Conservation (phyloP, 2,329 filamentous ascomycete genomes). For the Myrmaecium sp. region DNA sequence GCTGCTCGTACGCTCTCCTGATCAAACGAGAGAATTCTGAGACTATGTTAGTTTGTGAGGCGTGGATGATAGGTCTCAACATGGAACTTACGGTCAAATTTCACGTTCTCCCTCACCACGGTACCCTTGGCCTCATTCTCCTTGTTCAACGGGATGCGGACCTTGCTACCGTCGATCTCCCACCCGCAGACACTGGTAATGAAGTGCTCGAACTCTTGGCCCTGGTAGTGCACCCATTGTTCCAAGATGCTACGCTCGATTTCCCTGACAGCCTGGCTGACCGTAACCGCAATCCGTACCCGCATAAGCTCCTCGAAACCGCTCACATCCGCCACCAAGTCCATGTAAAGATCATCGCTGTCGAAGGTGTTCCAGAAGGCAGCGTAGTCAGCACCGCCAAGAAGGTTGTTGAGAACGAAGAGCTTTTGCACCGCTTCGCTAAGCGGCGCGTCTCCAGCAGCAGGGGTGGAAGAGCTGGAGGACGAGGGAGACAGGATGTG, state of each 20-base stretch:
- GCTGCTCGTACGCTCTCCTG: constrained; percentile 72
- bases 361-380: constrained; percentile 88
- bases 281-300: constrained; percentile 71
- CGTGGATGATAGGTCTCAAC: not conserved
- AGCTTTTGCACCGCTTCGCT: constrained; percentile 86
- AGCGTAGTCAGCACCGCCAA: constrained; percentile 78
- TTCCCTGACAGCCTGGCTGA: constrained; percentile 72
- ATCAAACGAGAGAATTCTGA: constrained; percentile 58
- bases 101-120: constrained; percentile 84
- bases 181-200: constrained; percentile 52
- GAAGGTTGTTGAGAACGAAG: constrained; percentile 64
- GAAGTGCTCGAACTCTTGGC: constrained; percentile 31
- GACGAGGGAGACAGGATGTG: constrained; percentile 50
- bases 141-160: constrained; percentile 77
- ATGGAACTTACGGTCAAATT: constrained; percentile 48
- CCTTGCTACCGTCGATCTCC: constrained; percentile 49
- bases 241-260: constrained; percentile 36
- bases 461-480: constrained; percentile 29
- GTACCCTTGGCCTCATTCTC: constrained; percentile 92
- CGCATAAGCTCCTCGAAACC: constrained; percentile 93
- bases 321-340: constrained; percentile 81
- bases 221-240: constrained; percentile 30
- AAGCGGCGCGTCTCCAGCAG: constrained; percentile 48
- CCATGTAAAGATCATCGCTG: constrained; percentile 87
- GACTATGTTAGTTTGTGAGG: not conserved